These are phyloP conservation scores for Baorangia bicolor DNA, from an alignment of 768 basidiomycete species.

Conservation along the genomic window DNA sequence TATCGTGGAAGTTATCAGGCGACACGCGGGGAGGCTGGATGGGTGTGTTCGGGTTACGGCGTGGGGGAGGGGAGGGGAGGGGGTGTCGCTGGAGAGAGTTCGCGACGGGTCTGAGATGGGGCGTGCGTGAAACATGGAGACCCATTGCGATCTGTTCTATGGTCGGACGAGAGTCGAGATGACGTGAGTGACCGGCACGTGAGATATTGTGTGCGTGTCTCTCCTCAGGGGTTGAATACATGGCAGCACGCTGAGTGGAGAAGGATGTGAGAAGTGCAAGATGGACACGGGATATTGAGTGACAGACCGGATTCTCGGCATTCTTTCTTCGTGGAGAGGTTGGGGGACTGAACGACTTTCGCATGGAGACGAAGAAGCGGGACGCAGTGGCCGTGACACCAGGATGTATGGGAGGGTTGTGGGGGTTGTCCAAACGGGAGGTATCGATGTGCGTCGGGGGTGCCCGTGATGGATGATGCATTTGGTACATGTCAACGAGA, in stretches of 20 bases:
- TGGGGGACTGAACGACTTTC: constrained; percentile 27
- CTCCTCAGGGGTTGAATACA: constrained; percentile 46
- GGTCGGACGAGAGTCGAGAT: constrained; percentile 53
- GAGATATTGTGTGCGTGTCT: constrained; percentile 30
- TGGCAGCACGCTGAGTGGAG: constrained; percentile 30
- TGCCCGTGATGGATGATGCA: constrained; percentile 18
- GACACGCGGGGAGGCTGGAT: constrained; percentile 22
- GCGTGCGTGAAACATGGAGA: constrained; percentile 72
- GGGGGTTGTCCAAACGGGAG: not conserved
- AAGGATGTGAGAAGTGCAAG: constrained; percentile 7
- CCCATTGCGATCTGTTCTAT: constrained; percentile 82
- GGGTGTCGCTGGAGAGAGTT: constrained; percentile 21
- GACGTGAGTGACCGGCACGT: constrained; percentile 38
- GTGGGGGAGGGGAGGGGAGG: constrained; percentile 15
- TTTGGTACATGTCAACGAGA: constrained; percentile 8
- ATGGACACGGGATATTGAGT: not conserved
- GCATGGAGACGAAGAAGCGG: constrained; percentile 31
- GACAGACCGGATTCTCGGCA: constrained; percentile 19
- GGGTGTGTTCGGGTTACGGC: constrained; percentile 25
- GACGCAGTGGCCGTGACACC: constrained; percentile 25
- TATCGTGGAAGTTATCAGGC: constrained; percentile 24
- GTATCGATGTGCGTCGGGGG: constrained; percentile 12
- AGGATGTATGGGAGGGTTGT: constrained; percentile 1
- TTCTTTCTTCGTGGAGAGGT: constrained; percentile 22
- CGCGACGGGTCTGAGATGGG: constrained; percentile 53